These are phyloP conservation scores for Vitis rotundifolia DNA, from an alignment of 164 flowering plant species.

Conservation along the genomic window DNA sequence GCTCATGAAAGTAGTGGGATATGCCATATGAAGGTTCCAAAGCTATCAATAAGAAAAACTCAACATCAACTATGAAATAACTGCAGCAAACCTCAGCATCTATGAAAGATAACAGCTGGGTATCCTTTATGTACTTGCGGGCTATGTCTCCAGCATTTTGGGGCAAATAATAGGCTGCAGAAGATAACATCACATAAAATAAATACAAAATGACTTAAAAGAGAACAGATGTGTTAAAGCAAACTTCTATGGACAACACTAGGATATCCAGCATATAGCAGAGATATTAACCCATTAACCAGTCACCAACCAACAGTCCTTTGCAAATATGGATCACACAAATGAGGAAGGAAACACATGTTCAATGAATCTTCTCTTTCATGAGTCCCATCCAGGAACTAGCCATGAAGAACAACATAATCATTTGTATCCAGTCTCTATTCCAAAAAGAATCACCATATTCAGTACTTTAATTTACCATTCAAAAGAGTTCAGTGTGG, in stretches of 20 bases:
- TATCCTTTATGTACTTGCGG: constrained; percentile 83
- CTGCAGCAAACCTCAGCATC: constrained; percentile 79
- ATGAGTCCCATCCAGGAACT: background rate
- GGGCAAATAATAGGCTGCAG: constrained; percentile 89
- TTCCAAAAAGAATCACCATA: background rate
- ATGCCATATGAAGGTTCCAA: background rate
- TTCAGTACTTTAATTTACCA: background rate
- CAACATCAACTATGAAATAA: constrained; percentile 1
- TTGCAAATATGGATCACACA: background rate
- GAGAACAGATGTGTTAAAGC: background rate
- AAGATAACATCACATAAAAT: constrained; percentile 3
- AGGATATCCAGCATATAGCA: too few relatives aligned
- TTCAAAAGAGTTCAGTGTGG: background rate
- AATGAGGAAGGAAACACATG: background rate
- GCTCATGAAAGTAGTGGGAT: background rate
- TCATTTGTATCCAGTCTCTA: background rate
- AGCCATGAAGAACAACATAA: background rate
- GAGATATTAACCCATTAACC: too few relatives aligned
- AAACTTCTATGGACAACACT: background rate
- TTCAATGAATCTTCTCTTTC: background rate
- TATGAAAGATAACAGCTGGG: constrained; percentile 79
- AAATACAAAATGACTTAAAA: background rate
- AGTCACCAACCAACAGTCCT: too few relatives aligned
- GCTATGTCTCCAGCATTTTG: constrained; percentile 97
- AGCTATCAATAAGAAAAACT: background rate